A percentile compares a stretch with the other conserved stretches of the same genome.
Conservation (phyloP, 495 filamentous ascomycete genomes). For the Diplogelasinospora grovesii region DNA sequence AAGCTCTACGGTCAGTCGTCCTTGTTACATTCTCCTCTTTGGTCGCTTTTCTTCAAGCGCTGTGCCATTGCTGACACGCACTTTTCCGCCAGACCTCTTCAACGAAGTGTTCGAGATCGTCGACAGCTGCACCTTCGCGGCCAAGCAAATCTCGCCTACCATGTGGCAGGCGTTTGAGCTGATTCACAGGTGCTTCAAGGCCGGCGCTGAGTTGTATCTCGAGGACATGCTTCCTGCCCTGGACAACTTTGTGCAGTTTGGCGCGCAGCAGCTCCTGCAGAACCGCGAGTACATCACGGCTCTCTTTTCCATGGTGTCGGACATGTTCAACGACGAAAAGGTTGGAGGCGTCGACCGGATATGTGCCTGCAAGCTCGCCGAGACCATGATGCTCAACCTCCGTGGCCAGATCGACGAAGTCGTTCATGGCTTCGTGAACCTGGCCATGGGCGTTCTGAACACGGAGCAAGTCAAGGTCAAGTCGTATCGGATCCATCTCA, state of each 20-base stretch:
- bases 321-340: constrained; percentile 68
- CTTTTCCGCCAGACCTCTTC: constrained; percentile 60
- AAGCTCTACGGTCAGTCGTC: constrained; percentile 68
- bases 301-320: constrained; percentile 73
- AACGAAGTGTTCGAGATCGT: constrained; percentile 99
- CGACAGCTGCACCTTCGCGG: constrained; percentile 97
- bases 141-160: constrained; percentile 86
- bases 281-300: constrained; percentile 82
- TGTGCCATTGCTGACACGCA: background rate
- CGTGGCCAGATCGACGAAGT: constrained; percentile 84
- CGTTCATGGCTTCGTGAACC: constrained; percentile 76
- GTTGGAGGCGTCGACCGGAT: constrained; percentile 89
- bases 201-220: constrained; percentile 93
- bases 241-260: constrained; percentile 95
- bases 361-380: constrained; percentile 97
- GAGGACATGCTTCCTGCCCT: constrained; percentile 97
- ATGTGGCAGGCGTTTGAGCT: constrained; percentile 99
- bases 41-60: background rate
- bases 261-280: constrained; percentile 67
- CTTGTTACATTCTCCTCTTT: too few relatives aligned
- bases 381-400: constrained; percentile 93
- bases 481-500: constrained; percentile 87
- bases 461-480: constrained; percentile 69
- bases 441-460: constrained; percentile 78
- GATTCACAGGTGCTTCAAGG: constrained; percentile 94